Base-by-base conservation (phyloP, 1,139 yeast species). In the Yamadazyma membranifaciens region DNA sequence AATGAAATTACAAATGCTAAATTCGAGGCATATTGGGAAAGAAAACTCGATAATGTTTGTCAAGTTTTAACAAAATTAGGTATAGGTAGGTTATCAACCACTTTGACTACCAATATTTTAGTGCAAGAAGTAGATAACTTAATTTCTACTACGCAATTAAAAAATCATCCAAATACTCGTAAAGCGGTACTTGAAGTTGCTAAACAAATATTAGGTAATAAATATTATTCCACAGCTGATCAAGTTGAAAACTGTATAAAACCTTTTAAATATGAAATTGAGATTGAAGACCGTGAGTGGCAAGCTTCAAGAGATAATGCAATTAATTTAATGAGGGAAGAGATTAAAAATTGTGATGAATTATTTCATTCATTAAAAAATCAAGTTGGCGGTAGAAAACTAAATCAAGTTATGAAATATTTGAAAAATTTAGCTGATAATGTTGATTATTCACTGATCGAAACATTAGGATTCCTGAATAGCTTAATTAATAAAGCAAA, bases 191-290 rank as follows among this genome's bases (percentile, higher is more conserved):
- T 77, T 41, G 95, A 89, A 35, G 95, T 97, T 1, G 95, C 96
- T 0, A 76, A 80, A 32, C 70, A 82, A 16, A 96, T 94, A 2
- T 68, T 94, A 46, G 80, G 83, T 46, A 69, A 86, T 30, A 80
- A 92, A 48, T 92, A 79, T 58, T 88, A 84, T 50, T 84, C 96
- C 1, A 92, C 98, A 0, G 95, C 98, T 0, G 98, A 94, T 59
- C 98, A 94, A 60, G 98, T 94, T 12, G 99, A 94, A 57, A 94
- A 92, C 62, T 91, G 98, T 66, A 91, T 94, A 56, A 94, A 94
- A 61, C 98, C 98, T 2, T 92, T 84, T 66, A 94, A 94, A 63
- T 92, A 92, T 61, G 98, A 94, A 59, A 91, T 94, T 46, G 98
- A 94, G 59, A 79, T 92, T 36, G 98, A 92, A 56, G 96, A 89